These are phyloP conservation scores for Lodderomyces oxycetoniae DNA, from an alignment of 1,139 yeast genomes.

Conservation along the genomic window DNA sequence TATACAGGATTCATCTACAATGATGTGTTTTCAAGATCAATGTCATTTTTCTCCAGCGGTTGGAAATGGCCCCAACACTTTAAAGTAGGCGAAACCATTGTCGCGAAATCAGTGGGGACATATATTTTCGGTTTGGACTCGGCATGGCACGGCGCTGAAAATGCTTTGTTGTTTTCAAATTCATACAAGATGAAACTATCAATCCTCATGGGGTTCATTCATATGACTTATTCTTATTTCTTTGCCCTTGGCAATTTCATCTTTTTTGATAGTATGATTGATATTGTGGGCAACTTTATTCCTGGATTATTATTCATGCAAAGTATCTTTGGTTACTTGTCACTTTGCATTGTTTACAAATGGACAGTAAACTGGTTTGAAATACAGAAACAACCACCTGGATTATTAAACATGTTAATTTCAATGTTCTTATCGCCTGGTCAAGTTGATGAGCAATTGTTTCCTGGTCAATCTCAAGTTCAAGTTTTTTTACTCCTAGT, in stretches of 20 bases:
- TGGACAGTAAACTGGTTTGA: conserved; percentile 77
- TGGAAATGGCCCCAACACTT: conserved; percentile 71
- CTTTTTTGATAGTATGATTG: conserved; percentile 55
- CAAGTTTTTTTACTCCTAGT: conserved; percentile 56
- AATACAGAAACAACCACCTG: conserved; percentile 69
- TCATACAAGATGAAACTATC: conserved; percentile 82
- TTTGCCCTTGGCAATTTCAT: conserved; percentile 65
- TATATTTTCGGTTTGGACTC: conserved; percentile 70
- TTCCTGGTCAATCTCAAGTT: conserved; percentile 56
- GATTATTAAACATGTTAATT: conserved; percentile 74
- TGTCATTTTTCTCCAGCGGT: conserved; percentile 66
- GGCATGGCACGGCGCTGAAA: conserved; percentile 82
- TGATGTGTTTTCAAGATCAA: conserved; percentile 73
- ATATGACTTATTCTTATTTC: conserved; percentile 69
- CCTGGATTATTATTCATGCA: conserved; percentile 83
- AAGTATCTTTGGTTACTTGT: conserved; percentile 73
- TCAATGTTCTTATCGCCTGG: conserved; percentile 82
- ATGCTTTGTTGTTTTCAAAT: conserved; percentile 66
- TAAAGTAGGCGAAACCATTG: conserved; percentile 52
- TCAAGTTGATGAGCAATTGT: conserved; percentile 59
- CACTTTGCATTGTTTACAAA: conserved; percentile 68
- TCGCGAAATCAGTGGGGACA: conserved; percentile 52
- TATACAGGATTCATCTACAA: conserved; percentile 75
- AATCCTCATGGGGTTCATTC: conserved; percentile 72
- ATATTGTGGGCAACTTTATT: conserved; percentile 69